phyloP scores from a whole-genome alignment of 805 yeast species.

The Yarrowia sp. region DNA sequence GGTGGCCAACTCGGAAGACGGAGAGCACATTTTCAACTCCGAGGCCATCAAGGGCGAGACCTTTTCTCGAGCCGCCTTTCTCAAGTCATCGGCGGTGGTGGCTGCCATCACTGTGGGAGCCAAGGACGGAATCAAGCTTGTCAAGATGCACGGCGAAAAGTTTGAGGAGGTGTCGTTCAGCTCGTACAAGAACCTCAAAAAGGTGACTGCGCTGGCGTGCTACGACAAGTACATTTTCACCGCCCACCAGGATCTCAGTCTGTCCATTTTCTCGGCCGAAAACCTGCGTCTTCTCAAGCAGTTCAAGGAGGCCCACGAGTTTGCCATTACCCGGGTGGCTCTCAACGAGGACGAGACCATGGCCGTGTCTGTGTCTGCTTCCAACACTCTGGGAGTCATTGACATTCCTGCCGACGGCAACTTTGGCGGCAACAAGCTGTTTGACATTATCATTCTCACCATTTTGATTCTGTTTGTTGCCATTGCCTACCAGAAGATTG shows the following conservation, averaged over 20 bases:
- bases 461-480: constrained; percentile 32
- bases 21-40: constrained; percentile 33
- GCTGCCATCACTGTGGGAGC: not conserved
- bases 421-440: constrained; percentile 29
- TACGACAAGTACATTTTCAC: constrained; percentile 51
- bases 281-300: constrained; percentile 51
- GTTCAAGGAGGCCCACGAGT: constrained; percentile 62
- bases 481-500: constrained; percentile 33
- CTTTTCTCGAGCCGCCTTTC: not conserved
- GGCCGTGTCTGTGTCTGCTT: constrained; percentile 73
- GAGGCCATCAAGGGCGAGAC: constrained; percentile 20
- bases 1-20: constrained; percentile 41
- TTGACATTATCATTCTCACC: constrained; percentile 33
- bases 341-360: constrained; percentile 66
- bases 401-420: constrained; percentile 47
- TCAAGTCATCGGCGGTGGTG: not conserved
- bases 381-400: constrained; percentile 64
- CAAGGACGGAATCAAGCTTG: constrained; percentile 16
- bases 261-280: constrained; percentile 52
- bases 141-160: constrained; percentile 1
- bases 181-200: constrained; percentile 29
- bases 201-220: constrained; percentile 48
- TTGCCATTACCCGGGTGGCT: constrained; percentile 70
- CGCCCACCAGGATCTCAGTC: constrained; percentile 65
- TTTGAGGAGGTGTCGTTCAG: not conserved